Conservation (phyloP, 139 green algal genomes). For the Chlorella sorokiniana region DNA sequence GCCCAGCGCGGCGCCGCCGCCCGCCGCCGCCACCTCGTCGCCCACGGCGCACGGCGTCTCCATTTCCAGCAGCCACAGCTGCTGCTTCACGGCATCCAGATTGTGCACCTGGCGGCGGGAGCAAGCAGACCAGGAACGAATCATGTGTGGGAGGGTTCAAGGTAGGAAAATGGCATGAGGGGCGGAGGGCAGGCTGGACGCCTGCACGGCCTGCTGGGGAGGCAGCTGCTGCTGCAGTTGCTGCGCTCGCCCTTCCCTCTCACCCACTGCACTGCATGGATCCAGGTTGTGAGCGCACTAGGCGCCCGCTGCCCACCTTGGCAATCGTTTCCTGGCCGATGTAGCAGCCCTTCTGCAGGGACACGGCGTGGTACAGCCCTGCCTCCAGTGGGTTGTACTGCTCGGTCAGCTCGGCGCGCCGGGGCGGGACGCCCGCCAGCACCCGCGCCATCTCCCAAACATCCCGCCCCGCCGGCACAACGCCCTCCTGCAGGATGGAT, state of each 20-base stretch:
- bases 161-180: no score
- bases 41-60: slow-evolving; percentile 41
- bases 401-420: slow-evolving; percentile 66
- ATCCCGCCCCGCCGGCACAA: slow-evolving; percentile 70
- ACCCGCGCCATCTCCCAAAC: slow-evolving; percentile 77
- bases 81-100: slow-evolving; percentile 65
- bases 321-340: slow-evolving; percentile 76
- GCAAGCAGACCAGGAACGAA: not conserved
- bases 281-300: not conserved
- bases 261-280: not conserved
- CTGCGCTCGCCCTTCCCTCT: not conserved
- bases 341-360: slow-evolving; percentile 74
- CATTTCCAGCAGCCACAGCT: slow-evolving; percentile 72
- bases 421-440: slow-evolving; percentile 61
- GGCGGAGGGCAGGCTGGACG: no score
- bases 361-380: slow-evolving; percentile 72
- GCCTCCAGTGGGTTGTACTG: slow-evolving; percentile 78
- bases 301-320: slow-evolving; percentile 50
- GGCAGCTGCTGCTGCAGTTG: not conserved
- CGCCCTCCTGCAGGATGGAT: slow-evolving; percentile 49
- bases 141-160: not conserved
- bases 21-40: slow-evolving; percentile 35
- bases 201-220: no score
- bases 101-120: slow-evolving; percentile 45
- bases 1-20: slow-evolving; percentile 34